Base-by-base conservation (phyloP, 768 basidiomycete genomes). In the Crassisporium funariophilum region DNA sequence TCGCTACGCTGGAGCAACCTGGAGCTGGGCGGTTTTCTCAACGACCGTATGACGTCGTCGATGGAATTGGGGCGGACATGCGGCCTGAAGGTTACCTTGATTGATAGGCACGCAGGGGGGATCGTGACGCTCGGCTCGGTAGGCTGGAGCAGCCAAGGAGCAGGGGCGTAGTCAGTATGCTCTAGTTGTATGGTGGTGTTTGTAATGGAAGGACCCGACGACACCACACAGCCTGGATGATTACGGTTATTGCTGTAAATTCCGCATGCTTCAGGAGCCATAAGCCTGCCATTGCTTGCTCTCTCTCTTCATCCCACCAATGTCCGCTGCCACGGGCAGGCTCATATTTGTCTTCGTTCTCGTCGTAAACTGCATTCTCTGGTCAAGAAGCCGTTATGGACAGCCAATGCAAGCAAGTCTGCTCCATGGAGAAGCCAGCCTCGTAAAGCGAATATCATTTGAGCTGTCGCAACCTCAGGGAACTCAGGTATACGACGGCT, bases 351-450 rank as follows among this genome's bases (percentile, higher is more conserved):
- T 78, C 21, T 51, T 74, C 46, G 60, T 76, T 35, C 66, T 91
- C 60, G 58, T 76, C 49, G 34, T 84, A 37, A 83, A 84, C 53
- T 76, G 75, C 58, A 43, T 87, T 16, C 72, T 91, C 25, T 88
- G 82, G 84, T 84, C 87, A 12, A 76, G 73, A 55, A 75, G 75
- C 64, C 74, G 75, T 48, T 79, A 78, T 63, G 74, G 71, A 9
- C 66, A 70, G 35, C 49, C 65, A 33, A 46, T 61, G 29, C 57
- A 54, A 29, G 39, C 57, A 24, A 60, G 52, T 44, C 46, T 59
- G 15, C 39, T 64, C 33, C 54, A 62, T 43, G 63, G 58, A 23
- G 65, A 66, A 29, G 42, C 53, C 41, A 72, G 66, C 54, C 64
- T 77, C 34, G 67, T 76, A 38, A 75, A 71, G 56, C 67, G 77